Evolutionary conservation across 2,329 filamentous ascomycete species (phyloP).

Genomic region (Metarhizium brunneum): DNA sequence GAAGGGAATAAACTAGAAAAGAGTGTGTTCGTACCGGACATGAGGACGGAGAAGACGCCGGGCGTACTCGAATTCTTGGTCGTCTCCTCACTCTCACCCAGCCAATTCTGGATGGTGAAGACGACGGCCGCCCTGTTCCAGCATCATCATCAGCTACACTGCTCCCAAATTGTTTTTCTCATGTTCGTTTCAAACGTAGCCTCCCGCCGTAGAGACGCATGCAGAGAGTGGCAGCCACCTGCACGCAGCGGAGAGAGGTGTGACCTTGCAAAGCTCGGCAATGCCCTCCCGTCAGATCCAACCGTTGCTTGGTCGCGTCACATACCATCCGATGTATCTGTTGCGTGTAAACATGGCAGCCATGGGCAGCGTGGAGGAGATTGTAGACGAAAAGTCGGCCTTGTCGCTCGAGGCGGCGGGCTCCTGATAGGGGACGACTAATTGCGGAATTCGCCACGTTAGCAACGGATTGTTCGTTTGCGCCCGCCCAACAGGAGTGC

Average conservation of each 20-base stretch:
- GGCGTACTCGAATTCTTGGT: constrained; percentile 60
- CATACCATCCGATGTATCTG: constrained; percentile 62
- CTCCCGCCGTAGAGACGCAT: not conserved
- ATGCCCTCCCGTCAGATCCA: not conserved
- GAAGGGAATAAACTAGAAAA: no score
- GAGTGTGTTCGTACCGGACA: constrained; percentile 54
- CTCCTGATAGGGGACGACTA: constrained; percentile 84
- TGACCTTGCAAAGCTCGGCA: not conserved
- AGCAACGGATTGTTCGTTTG: not conserved
- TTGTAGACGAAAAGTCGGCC: constrained; percentile 62
- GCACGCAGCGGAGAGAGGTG: not conserved
- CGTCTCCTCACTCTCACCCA: constrained; percentile 62
- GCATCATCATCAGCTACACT: constrained; percentile 6
- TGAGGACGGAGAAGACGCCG: constrained; percentile 61
- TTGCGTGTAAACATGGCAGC: constrained; percentile 91
- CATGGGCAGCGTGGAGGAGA: constrained; percentile 81
- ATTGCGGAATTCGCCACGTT: constrained; percentile 5
- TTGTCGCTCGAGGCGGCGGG: constrained; percentile 54
- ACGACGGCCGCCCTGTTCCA: constrained; percentile 57
- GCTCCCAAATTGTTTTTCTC: not conserved
- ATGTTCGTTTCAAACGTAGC: not conserved
- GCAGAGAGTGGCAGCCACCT: not conserved
- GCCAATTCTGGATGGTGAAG: constrained; percentile 67
- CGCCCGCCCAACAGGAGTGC: not conserved
- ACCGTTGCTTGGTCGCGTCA: not conserved